Base-by-base conservation (phyloP, 257 asterid species). In the Mitragyna speciosa region DNA sequence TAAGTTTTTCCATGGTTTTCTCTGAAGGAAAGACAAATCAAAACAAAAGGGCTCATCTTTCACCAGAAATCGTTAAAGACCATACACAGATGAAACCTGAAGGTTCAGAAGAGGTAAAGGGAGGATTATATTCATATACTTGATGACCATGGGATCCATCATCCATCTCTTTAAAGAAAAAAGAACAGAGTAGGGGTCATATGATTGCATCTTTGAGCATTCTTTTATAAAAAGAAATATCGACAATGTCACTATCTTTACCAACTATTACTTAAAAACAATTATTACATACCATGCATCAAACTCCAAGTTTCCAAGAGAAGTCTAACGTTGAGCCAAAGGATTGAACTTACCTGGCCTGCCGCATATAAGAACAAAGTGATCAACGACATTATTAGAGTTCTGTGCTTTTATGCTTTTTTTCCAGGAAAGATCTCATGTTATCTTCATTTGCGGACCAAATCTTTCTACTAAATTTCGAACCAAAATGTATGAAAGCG, bases 251-350 rank as follows among this genome's bases (percentile, higher is more conserved):
- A 16, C 72, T 19, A 22, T 83, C 76, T 28, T n/a, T 31, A 26
- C 59, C 82, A 56, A 76, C 77, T 74, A 22, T 70, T 22, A 74
- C 65, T 78, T 28, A 12, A 70, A 77, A 74, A 78, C 41, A 75
- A 76, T 72, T 30, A 70, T 68, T 74, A 33, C 68, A 59, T 12
- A 26, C 48, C 52, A 51, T 39, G 67, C 76, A 75, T 79, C 49
- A 17, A 41, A 26, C 12, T n/a, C 17, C 28, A 24, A 52, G 8
- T 78, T 68, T 70, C 28, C 73, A 52, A 43, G 76, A 76, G 73
- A 63, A 59, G 52, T 76, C 74, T 43, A 45, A 73, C 71, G 66
- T 74, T 52, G 83, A 72, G 63, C 70, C 73, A 66, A 12, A 70
- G 67, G 52, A n/a, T 41, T 59, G 31, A 67, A 39, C 39, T 54